Conservation (phyloP, 225 moss, liverwort and hornwort genomes). For the Sphagnum contortum region DNA sequence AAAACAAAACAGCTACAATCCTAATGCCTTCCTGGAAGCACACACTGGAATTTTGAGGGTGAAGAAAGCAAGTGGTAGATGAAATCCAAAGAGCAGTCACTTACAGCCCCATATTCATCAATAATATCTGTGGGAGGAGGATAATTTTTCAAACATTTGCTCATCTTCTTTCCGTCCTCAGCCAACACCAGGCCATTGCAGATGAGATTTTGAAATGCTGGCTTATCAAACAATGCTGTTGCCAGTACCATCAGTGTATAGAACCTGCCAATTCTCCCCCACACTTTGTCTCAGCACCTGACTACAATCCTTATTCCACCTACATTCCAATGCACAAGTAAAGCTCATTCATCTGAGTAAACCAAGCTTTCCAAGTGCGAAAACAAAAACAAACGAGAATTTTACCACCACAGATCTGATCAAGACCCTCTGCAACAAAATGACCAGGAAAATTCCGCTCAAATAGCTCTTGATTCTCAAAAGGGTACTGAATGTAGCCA, state of each 20-base stretch:
- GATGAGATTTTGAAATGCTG: conserved; percentile 90
- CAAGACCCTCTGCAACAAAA: conserved; percentile 97
- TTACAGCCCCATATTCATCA: conserved; percentile 90
- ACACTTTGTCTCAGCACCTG: no score
- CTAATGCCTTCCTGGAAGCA: no score
- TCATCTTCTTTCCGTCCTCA: conserved; percentile 98
- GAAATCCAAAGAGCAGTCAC: conserved; percentile 8
- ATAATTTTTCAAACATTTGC: conserved; percentile 80
- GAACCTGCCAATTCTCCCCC: conserved; percentile 45
- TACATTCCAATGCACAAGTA: no score
- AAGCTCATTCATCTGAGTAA: no score
- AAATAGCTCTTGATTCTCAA: conserved; percentile 86
- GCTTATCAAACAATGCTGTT: conserved; percentile 85
- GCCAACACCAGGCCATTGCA: conserved; percentile 92
- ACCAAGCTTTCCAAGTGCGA: no score
- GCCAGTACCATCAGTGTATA: conserved; percentile 94
- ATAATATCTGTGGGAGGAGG: conserved; percentile 66
- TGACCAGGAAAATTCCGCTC: conserved; percentile 86
- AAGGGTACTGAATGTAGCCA: conserved; percentile 90
- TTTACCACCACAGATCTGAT: conserved; percentile 96
- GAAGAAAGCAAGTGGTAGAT: no score
- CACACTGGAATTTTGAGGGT: no score
- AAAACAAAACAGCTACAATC: not conserved
- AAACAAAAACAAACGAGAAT: no score
- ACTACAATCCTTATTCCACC: no score